Conservation (phyloP, 441 rosid species). For the Biscutella laevigata region DNA sequence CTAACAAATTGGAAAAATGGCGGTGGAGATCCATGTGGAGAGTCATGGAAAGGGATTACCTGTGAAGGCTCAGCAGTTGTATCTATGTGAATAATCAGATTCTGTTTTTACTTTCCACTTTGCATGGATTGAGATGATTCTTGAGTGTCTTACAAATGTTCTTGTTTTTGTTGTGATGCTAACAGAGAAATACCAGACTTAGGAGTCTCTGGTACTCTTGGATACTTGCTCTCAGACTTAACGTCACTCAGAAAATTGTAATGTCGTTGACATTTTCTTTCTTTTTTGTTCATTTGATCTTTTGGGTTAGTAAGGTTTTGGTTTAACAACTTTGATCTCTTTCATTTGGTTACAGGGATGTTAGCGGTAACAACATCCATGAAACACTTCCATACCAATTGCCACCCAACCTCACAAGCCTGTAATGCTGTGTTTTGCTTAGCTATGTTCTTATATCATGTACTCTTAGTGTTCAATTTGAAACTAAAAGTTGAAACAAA, state of each 20-base stretch:
- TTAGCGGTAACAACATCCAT: slow-evolving; percentile 72
- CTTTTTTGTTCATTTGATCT: not conserved
- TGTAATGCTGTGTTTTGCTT: slow-evolving; percentile 44
- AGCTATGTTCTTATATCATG: not conserved
- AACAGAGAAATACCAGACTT: slow-evolving; percentile 67
- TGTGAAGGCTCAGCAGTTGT: slow-evolving; percentile 86
- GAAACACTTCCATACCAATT: slow-evolving; percentile 83
- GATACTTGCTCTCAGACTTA: slow-evolving; percentile 72
- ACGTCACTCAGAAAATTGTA: slow-evolving; percentile 68
- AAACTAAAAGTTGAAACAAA: slow-evolving; percentile 12
- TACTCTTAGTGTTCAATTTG: not conserved
- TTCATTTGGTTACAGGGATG: slow-evolving; percentile 45
- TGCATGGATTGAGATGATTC: slow-evolving; percentile 8
- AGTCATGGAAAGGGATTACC: slow-evolving; percentile 84
- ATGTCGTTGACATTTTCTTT: slow-evolving; percentile 14
- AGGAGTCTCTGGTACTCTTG: slow-evolving; percentile 77
- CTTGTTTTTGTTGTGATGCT: slow-evolving; percentile 13
- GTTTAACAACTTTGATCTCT: slow-evolving; percentile 15
- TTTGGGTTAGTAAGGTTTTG: slow-evolving; percentile 9
- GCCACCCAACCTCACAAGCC: slow-evolving; percentile 88
- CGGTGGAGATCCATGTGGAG: slow-evolving; percentile 94
- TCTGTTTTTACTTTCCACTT: not conserved
- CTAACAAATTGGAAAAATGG: slow-evolving; percentile 71
- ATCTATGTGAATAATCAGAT: slow-evolving; percentile 47
- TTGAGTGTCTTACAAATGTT: not conserved